Evolutionary conservation across 2,329 filamentous ascomycete species (phyloP).

Genomic region (Neofusicoccum ribis): DNA sequence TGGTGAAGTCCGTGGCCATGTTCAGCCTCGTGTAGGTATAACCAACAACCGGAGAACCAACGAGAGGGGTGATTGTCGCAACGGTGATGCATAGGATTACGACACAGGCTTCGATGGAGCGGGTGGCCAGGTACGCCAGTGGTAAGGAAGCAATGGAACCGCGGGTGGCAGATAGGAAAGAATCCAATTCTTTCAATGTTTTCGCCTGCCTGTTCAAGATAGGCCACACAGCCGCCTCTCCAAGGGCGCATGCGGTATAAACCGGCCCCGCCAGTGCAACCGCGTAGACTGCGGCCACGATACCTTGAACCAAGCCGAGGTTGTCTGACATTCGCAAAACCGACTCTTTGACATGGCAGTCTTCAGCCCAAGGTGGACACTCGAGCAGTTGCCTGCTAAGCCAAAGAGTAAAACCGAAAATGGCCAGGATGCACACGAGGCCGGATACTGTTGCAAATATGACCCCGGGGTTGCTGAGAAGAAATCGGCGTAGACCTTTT

Average conservation of each 20-base stretch:
- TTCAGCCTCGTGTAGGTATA: slow-evolving; percentile 5
- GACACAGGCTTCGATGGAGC: slow-evolving; percentile 1
- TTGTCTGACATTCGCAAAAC: not conserved
- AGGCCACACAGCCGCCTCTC: slow-evolving; percentile 22
- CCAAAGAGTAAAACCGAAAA: slow-evolving; percentile 25
- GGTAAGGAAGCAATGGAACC: slow-evolving; percentile 12
- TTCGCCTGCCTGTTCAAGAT: slow-evolving; percentile 15
- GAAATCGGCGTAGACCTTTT: not conserved
- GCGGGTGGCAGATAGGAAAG: slow-evolving; percentile 5
- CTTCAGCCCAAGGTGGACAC: slow-evolving; percentile 17
- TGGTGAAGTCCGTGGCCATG: not conserved
- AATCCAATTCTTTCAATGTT: slow-evolving; percentile 3
- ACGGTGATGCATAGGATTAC: slow-evolving; percentile 8
- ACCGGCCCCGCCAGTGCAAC: slow-evolving; percentile 19
- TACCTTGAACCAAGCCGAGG: slow-evolving; percentile 18
- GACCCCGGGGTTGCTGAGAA: not conserved
- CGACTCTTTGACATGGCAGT: not conserved
- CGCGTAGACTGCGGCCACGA: slow-evolving; percentile 18
- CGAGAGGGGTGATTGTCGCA: slow-evolving; percentile 2
- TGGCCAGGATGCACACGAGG: not conserved
- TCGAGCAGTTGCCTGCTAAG: slow-evolving; percentile 25
- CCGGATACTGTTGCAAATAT: not conserved
- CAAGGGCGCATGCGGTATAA: slow-evolving; percentile 19
- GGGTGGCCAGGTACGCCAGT: not conserved
- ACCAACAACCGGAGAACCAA: slow-evolving; percentile 8